phyloP scores from a whole-genome alignment of 129 eudicot genomes.

The Ambrosia trifida region DNA sequence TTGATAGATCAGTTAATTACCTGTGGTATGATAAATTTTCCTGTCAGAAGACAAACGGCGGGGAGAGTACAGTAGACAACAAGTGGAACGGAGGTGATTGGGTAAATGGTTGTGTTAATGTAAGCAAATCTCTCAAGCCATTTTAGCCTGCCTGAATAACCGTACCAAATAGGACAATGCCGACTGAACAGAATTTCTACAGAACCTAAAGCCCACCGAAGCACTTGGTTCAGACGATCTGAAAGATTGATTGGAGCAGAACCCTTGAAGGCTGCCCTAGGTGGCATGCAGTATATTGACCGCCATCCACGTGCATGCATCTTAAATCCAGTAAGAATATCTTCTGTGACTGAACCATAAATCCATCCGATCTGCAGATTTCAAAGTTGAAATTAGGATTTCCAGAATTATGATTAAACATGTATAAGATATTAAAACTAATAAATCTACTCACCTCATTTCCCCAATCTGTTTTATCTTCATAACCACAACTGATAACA shows the following conservation, averaged over 20 bases:
- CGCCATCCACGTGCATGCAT: constrained; percentile 99
- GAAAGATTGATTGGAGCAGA: constrained; percentile 97
- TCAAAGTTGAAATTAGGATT: neutral
- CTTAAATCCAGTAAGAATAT: constrained; percentile 93
- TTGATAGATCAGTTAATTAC: constrained; percentile 26
- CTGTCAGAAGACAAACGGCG: constrained; percentile 93
- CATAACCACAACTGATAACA: constrained; percentile 98
- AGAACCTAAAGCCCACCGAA: constrained; percentile 96
- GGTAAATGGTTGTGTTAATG: constrained; percentile 87
- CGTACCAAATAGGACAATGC: constrained; percentile 97
- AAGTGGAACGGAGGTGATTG: constrained; percentile 82
- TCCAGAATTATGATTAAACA: neutral
- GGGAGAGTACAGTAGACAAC: constrained; percentile 79
- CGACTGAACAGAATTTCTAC: constrained; percentile 94
- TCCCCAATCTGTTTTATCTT: constrained; percentile 99
- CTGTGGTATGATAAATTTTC: constrained; percentile 94
- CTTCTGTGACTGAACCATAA: constrained; percentile 95
- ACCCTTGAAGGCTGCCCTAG: constrained; percentile 87
- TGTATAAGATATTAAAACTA: neutral
- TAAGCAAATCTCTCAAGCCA: constrained; percentile 96
- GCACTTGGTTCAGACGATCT: constrained; percentile 97
- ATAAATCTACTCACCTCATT: constrained; percentile 49
- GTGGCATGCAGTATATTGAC: constrained; percentile 91
- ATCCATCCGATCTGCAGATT: constrained; percentile 97
- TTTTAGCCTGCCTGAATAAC: constrained; percentile 77